A percentile compares a stretch with the other conserved stretches of the same genome.
Evolutionary conservation across 768 basidiomycete species (phyloP).

Genomic region (Porpolomopsis calyptriformis): DNA sequence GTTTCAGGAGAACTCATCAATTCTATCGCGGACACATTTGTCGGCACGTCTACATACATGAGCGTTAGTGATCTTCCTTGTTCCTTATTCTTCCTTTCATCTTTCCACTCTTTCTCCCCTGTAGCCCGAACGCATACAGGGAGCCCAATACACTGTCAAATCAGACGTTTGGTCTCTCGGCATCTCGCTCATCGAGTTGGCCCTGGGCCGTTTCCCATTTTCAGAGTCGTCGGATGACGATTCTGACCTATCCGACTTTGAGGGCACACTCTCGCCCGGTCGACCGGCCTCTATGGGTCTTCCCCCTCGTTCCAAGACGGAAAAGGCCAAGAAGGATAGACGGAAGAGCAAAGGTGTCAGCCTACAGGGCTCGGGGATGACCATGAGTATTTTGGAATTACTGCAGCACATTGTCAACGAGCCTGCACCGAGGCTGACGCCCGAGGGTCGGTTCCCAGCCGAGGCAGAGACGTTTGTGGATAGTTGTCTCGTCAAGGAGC

Average conservation of each 20-base stretch:
- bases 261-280: conserved; percentile 68
- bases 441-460: conserved; percentile 55
- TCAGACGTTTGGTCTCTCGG: conserved; percentile 99
- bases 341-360: conserved; percentile 88
- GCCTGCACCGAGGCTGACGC: conserved; percentile 80
- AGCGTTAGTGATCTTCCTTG: conserved; percentile 52
- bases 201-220: conserved; percentile 95
- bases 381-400: conserved; percentile 95
- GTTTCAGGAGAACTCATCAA: conserved; percentile 98
- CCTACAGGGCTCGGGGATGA: conserved; percentile 89
- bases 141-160: conserved; percentile 96
- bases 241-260: conserved; percentile 70
- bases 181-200: conserved; percentile 93
- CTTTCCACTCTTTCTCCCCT: conserved; percentile 8
- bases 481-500: conserved; percentile 85
- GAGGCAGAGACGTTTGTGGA: conserved; percentile 82
- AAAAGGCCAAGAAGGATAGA: conserved; percentile 61
- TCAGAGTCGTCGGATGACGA: conserved; percentile 70
- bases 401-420: conserved; percentile 98
- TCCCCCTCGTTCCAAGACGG: conserved; percentile 23
- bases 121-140: conserved; percentile 98
- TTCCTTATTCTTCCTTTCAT: conserved; percentile 8
- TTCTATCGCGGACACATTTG: conserved; percentile 97
- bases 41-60: conserved; percentile 99
- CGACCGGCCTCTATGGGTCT: conserved; percentile 42